A percentile compares a stretch with the other conserved stretches of the same genome.
Conservation (phyloP, 73 alveolate species). For the Breviolum minutum region DNA sequence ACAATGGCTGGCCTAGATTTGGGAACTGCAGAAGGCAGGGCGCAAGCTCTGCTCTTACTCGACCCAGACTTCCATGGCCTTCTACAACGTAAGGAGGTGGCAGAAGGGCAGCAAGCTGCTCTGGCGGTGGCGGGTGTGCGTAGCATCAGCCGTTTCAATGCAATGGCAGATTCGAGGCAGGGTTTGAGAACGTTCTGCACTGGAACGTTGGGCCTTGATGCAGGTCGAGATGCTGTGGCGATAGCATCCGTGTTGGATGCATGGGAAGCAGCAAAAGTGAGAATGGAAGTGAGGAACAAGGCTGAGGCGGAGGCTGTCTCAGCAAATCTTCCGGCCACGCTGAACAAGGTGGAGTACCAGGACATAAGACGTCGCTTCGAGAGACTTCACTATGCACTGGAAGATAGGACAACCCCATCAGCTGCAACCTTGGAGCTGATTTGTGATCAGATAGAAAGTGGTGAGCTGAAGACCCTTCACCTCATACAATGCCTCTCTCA, state of each 20-base stretch:
- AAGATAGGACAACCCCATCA: slow-evolving; percentile 1
- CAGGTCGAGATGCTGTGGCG: neutral
- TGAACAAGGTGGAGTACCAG: neutral
- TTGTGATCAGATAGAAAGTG: neutral
- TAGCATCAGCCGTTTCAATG: neutral
- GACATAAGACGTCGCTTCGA: neutral
- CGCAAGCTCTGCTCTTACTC: neutral
- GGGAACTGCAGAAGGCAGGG: neutral
- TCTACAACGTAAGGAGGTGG: neutral
- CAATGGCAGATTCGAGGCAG: neutral
- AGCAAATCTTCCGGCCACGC: neutral
- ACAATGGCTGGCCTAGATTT: neutral
- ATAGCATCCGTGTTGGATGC: neutral
- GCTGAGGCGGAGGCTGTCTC: neutral
- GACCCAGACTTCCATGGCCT: slow-evolving; percentile 45
- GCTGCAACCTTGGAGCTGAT: neutral
- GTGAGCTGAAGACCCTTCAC: neutral
- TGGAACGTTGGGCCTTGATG: neutral
- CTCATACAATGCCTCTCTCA: neutral
- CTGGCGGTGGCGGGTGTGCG: neutral
- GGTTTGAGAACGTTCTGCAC: neutral
- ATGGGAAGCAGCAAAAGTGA: neutral
- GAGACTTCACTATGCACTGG: neutral
- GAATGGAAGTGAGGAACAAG: neutral
- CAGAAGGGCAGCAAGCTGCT: neutral